Percentiles rank a stretch among this genome's conserved stretches.
Evolutionary conservation across 2,329 filamentous ascomycete genomes (phyloP).

Genomic region (Pseudonectria buxi): DNA sequence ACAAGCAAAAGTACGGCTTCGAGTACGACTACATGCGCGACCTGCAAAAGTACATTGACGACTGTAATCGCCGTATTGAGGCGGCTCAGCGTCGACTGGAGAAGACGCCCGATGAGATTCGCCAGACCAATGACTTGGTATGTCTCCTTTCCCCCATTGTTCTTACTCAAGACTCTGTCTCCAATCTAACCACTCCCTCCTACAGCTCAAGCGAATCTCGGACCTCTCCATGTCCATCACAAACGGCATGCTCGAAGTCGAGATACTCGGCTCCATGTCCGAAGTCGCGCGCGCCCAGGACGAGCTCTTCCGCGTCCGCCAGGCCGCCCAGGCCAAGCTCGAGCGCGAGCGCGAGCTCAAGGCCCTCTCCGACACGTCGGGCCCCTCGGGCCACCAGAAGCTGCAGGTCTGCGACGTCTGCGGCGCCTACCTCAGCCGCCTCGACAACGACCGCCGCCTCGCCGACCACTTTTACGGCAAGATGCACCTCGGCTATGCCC

Average conservation of each 20-base stretch:
- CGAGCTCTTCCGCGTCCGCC: constrained; percentile 80
- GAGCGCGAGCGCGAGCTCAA: constrained; percentile 86
- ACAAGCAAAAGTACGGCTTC: constrained; percentile 76
- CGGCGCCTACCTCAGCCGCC: constrained; percentile 82
- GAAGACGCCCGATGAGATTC: constrained; percentile 96
- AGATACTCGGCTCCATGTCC: constrained; percentile 74
- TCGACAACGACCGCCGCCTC: constrained; percentile 89
- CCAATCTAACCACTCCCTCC: constrained; percentile 11
- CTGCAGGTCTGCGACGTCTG: constrained; percentile 98
- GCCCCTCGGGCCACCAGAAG: constrained; percentile 93
- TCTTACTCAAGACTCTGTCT: background rate
- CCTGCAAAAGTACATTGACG: constrained; percentile 93
- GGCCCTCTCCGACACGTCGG: constrained; percentile 81
- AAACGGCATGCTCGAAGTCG: constrained; percentile 76
- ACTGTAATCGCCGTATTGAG: constrained; percentile 92
- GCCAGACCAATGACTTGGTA: constrained; percentile 82
- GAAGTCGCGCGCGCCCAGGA: constrained; percentile 76
- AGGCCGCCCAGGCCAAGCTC: constrained; percentile 72
- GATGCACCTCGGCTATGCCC: constrained; percentile 97
- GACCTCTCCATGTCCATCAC: constrained; percentile 74
- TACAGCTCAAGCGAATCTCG: constrained; percentile 68
- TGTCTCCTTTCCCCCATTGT: background rate
- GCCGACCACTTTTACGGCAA: constrained; percentile 99
- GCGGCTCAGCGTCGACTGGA: constrained; percentile 82
- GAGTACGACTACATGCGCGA: constrained; percentile 96